Percentiles rank a stretch among this genome's conserved stretches.
Evolutionary conservation across 441 rosid species (phyloP).

Genomic region (Cnidoscolus chayamansa): DNA sequence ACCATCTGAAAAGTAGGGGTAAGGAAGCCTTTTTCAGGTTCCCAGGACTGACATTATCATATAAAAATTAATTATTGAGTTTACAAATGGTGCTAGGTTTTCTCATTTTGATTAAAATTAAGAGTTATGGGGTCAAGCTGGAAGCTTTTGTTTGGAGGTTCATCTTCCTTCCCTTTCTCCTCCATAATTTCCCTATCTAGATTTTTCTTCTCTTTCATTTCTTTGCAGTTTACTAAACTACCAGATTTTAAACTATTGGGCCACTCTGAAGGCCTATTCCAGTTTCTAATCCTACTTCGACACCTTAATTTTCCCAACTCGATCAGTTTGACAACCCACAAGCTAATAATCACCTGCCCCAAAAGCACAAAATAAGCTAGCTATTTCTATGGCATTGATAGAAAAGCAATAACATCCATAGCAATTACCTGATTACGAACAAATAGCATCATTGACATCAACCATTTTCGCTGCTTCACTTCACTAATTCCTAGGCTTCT

Average conservation of each 20-base stretch:
- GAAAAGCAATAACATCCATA: conserved; percentile 19
- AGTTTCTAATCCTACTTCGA: background rate
- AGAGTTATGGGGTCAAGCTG: background rate
- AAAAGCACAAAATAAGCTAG: background rate
- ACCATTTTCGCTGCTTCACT: conserved; percentile 95
- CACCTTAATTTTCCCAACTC: background rate
- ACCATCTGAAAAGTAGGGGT: background rate
- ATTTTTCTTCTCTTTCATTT: background rate
- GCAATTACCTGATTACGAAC: conserved; percentile 84
- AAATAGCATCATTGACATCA: conserved; percentile 89
- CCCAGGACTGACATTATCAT: background rate
- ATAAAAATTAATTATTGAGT: background rate
- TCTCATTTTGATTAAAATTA: background rate
- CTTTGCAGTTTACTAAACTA: background rate
- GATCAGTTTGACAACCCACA: background rate
- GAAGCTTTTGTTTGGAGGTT: background rate
- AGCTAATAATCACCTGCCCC: conserved; percentile 3
- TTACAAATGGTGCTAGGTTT: background rate
- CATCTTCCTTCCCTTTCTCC: background rate
- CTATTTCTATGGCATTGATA: background rate
- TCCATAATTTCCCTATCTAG: background rate
- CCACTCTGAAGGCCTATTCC: background rate
- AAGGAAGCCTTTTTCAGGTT: background rate
- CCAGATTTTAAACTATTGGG: background rate
- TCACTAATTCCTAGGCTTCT: conserved; percentile 91